Conservation (phyloP, 352 stramenopile species). For the Phytophthora kernoviae region DNA sequence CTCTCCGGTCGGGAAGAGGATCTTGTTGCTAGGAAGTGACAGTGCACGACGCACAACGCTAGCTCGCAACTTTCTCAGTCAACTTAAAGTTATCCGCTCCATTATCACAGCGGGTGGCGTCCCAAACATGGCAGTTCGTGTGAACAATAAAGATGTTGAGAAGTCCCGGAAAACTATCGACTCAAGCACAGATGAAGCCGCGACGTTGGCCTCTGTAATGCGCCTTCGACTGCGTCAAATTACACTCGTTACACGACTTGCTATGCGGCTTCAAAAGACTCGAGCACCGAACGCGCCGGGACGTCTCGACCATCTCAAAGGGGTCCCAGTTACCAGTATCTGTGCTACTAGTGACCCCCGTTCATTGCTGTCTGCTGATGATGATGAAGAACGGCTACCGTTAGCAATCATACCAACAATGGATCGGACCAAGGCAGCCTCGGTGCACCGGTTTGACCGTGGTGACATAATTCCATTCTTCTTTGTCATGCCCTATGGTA, state of each 20-base stretch:
- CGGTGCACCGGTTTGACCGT: conserved; percentile 35
- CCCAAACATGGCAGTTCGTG: neutral
- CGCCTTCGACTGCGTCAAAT: conserved; percentile 53
- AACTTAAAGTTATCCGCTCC: conserved; percentile 28
- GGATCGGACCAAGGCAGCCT: conserved; percentile 3
- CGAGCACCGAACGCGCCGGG: neutral
- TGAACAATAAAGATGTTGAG: neutral
- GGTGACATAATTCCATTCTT: conserved; percentile 56
- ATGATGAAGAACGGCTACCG: conserved; percentile 16
- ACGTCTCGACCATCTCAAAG: conserved; percentile 1
- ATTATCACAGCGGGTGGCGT: conserved; percentile 15
- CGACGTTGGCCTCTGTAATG: conserved; percentile 42
- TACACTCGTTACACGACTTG: conserved; percentile 42
- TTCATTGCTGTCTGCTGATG: conserved; percentile 9
- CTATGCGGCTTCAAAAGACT: conserved; percentile 31
- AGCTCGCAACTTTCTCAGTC: conserved; percentile 39
- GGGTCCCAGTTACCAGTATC: conserved; percentile 1
- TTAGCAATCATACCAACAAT: conserved; percentile 21
- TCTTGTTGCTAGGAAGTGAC: conserved; percentile 42
- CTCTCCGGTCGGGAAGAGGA: conserved; percentile 35
- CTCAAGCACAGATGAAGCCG: conserved; percentile 10
- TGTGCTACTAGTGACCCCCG: neutral
- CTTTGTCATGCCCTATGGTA: conserved; percentile 39
- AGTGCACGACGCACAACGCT: conserved; percentile 41
- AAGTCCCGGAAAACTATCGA: conserved; percentile 5